These are phyloP conservation scores for Castanea crenata DNA, from an alignment of 306 rosid species.

Conservation along the genomic window DNA sequence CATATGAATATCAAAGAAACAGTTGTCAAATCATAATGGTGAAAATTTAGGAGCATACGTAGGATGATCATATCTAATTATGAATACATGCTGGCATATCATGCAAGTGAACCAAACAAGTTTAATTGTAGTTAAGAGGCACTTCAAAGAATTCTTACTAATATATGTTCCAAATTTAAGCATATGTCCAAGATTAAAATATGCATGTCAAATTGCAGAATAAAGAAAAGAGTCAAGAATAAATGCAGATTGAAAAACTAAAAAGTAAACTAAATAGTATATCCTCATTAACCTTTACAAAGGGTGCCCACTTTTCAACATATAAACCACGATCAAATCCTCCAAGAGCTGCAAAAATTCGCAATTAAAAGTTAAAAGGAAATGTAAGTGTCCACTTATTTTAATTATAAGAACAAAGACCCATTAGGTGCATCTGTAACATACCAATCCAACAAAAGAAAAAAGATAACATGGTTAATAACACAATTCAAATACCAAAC, in stretches of 20 bases:
- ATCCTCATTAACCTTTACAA: conserved; percentile 42
- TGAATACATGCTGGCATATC: neutral
- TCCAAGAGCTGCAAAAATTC: conserved; percentile 66
- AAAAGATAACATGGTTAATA: neutral
- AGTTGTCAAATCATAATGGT: neutral
- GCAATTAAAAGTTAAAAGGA: conserved; percentile 1
- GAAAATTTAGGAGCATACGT: too few species aligned
- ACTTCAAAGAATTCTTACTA: neutral
- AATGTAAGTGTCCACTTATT: neutral
- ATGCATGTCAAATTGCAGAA: neutral
- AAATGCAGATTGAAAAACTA: neutral
- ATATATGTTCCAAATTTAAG: neutral
- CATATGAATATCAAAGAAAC: neutral
- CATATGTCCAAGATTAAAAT: neutral
- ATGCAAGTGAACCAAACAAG: neutral
- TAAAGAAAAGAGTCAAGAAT: neutral
- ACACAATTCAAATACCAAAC: neutral
- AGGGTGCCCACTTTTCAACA: conserved; percentile 91
- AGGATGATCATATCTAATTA: too few species aligned
- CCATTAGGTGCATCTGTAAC: too few species aligned
- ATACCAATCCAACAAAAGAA: neutral
- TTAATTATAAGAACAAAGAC: neutral
- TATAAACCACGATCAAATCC: conserved; percentile 79
- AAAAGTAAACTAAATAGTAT: too few species aligned
- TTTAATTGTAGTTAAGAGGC: neutral